A percentile compares a stretch with the other conserved stretches of the same genome.
phyloP scores from a whole-genome alignment of 169 alveolate species.

The Plasmodium falciparum region DNA sequence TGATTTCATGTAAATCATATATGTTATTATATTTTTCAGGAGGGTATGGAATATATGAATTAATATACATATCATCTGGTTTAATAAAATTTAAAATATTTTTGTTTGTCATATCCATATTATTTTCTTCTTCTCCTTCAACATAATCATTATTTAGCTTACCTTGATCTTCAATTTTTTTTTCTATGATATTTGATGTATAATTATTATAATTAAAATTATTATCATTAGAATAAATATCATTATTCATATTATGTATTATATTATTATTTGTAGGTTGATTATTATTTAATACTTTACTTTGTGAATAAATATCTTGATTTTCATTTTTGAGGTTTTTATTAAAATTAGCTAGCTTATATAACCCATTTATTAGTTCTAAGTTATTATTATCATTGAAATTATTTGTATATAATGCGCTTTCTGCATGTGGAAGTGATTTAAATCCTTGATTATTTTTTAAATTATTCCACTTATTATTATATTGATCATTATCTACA shows the following conservation, averaged over 20 bases:
- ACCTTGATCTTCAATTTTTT: not conserved
- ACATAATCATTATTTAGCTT: not conserved
- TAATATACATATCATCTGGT: constrained; percentile 49
- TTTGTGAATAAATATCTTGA: not conserved
- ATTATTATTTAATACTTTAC: not conserved
- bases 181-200: not conserved
- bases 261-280: not conserved
- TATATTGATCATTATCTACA: not conserved
- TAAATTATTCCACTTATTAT: not conserved
- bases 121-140: not conserved
- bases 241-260: not conserved
- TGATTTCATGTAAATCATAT: constrained; percentile 76
- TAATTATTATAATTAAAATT: constrained; percentile 1
- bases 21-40: constrained; percentile 73
- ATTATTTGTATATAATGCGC: not conserved
- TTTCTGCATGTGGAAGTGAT: not conserved
- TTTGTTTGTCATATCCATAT: constrained; percentile 1
- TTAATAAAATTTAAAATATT: constrained; percentile 1
- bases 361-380: not conserved
- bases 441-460: not conserved
- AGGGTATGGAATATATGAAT: constrained; percentile 71
- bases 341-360: not conserved
- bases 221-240: not conserved
- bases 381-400: not conserved
- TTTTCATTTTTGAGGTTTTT: not conserved